Percentiles rank a stretch among this genome's conserved stretches.
Conservation (phyloP, 176 grass and related monocot genomes). For the Olyra latifolia region DNA sequence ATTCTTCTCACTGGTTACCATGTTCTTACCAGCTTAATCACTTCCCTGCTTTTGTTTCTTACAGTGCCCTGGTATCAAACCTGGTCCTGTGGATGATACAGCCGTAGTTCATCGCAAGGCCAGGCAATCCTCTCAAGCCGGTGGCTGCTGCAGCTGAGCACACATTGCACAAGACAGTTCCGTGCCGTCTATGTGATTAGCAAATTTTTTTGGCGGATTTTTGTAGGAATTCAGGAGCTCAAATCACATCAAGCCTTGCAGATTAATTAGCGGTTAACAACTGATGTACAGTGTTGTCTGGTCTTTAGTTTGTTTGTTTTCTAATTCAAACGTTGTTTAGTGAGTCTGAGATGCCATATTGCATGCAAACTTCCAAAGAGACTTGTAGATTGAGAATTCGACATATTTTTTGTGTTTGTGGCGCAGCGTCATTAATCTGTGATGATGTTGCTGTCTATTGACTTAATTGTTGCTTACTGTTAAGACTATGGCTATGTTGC, state of each 20-base stretch:
- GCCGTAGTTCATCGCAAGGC: slow-evolving; percentile 33
- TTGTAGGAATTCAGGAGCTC: too few relatives aligned
- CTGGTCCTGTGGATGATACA: slow-evolving; percentile 39
- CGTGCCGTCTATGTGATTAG: background rate
- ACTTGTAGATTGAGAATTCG: background rate
- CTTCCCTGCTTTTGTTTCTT: too few relatives aligned
- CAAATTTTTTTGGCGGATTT: background rate
- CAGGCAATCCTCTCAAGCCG: slow-evolving; percentile 40
- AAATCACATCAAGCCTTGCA: too few relatives aligned
- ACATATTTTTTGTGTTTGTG: too few relatives aligned
- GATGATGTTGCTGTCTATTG: too few relatives aligned
- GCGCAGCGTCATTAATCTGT: too few relatives aligned
- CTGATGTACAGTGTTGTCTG: too few relatives aligned
- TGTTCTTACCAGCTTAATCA: too few relatives aligned
- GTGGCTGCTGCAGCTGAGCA: slow-evolving; percentile 47
- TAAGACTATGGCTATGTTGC: too few relatives aligned
- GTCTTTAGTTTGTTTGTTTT: background rate
- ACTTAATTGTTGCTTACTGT: too few relatives aligned
- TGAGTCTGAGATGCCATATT: background rate
- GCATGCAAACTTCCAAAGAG: background rate
- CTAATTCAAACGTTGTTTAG: background rate
- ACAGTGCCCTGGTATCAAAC: slow-evolving; percentile 54
- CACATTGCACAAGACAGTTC: background rate
- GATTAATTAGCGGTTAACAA: too few relatives aligned
- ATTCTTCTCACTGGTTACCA: too few relatives aligned